Evolutionary conservation across 495 filamentous ascomycete species (phyloP).

Genomic region (Penicillium nucicola): DNA sequence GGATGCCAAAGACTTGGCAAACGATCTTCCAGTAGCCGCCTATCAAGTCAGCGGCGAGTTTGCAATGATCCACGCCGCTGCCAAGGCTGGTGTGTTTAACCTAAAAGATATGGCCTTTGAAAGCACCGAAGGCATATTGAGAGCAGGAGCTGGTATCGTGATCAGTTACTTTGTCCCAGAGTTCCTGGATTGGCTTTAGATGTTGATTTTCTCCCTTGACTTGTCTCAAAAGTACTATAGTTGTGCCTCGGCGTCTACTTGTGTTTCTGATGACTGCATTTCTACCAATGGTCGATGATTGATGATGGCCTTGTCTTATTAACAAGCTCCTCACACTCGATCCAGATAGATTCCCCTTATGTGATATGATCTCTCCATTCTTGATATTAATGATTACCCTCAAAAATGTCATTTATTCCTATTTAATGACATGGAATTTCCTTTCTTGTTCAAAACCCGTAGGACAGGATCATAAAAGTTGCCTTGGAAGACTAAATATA

Average conservation of each 20-base stretch:
- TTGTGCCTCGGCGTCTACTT: background rate
- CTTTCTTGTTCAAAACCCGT: too few species aligned
- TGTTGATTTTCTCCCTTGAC: background rate
- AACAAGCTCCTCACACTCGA: background rate
- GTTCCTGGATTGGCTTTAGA: constrained; percentile 77
- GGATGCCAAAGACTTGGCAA: constrained; percentile 89
- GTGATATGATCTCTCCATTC: background rate
- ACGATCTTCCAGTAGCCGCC: constrained; percentile 85
- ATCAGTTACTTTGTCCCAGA: constrained; percentile 93
- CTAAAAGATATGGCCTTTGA: constrained; percentile 95
- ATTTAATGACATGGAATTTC: background rate
- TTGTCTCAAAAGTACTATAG: background rate
- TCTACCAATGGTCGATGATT: background rate
- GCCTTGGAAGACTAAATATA: background rate
- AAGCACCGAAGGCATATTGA: constrained; percentile 84
- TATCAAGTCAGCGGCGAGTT: constrained; percentile 98
- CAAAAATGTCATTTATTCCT: background rate
- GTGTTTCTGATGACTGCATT: background rate
- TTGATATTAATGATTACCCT: constrained; percentile 1
- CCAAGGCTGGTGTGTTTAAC: constrained; percentile 97
- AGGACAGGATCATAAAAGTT: too few species aligned
- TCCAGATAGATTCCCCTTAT: constrained; percentile 6
- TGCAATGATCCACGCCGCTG: constrained; percentile 95
- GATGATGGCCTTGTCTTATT: background rate
- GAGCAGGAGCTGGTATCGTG: constrained; percentile 88